Evolutionary conservation across 306 rosid species (phyloP), one percentile per base, ranked within the genome.

Genomic region (Abrus precatorius): DNA sequence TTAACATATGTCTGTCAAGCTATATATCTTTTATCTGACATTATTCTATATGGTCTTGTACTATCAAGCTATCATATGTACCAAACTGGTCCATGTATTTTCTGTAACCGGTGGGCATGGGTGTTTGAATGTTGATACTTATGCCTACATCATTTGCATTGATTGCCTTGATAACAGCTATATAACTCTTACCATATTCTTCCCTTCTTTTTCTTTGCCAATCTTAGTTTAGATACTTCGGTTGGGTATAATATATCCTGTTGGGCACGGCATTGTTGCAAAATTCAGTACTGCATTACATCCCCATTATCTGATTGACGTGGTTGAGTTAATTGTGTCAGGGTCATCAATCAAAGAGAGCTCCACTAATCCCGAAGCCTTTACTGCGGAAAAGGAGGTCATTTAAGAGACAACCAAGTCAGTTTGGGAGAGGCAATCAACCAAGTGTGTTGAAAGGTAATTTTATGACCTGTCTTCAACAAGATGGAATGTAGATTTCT

Each of bases 321-420:
- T 67, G 83, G 82, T 79, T 80, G 34, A 40, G 69, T 50, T 61
- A 30, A 36, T 49, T 74, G 20, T 71, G 48, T 45, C 89, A 94
- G 98, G 87, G 69, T 65, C 65, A 89, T 84, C 93, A 83, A 57
- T 34, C 79, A 13, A 94, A 90, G 90, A 90, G 86, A 85, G 82
- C 91, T 54, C 81, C 91, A 34, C 76, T 88, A 57, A 66, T 90
- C 50, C 90, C 93, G 3, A 92, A 85, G 79, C 92, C 90, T 75
- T 73, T 86, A 40, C 64, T 90, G 49, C 91, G 93, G 64, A 92
- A 88, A 85, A 90, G 80, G 80, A 86, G 98, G 90, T 87, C 98
- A 7, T 60, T 88, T 49, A 94, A 92, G 82, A 82, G 95, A 67
- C 93, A 87, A 76, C 88, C 97, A 0, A 90, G 97, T 73, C 97